phyloP scores from a whole-genome alignment of 495 filamentous ascomycete genomes.

The Penicillium chermesinum region DNA sequence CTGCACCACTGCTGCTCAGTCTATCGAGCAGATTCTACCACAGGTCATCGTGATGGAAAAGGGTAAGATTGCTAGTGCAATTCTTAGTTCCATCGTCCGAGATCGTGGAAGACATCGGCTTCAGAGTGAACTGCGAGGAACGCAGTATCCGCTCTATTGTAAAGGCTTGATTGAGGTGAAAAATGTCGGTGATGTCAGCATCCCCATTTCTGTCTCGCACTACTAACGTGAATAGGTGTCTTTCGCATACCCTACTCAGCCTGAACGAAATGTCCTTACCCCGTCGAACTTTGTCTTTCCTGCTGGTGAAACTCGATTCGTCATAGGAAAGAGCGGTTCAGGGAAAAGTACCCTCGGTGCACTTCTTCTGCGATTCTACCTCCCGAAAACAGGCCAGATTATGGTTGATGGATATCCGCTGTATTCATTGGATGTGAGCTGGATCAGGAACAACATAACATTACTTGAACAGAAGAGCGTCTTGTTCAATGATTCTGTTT shows the following conservation, averaged over 20 bases:
- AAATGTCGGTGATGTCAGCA: conserved; percentile 50
- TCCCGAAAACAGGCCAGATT: conserved; percentile 60
- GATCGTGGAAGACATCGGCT: conserved; percentile 17
- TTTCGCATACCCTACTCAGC: conserved; percentile 80
- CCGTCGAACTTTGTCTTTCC: conserved; percentile 62
- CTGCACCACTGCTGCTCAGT: conserved; percentile 68
- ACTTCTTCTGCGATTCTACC: conserved; percentile 72
- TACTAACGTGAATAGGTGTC: conserved; percentile 46
- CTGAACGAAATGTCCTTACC: conserved; percentile 54
- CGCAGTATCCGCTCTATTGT: conserved; percentile 35
- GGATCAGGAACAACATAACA: conserved; percentile 76
- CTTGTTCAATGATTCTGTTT: conserved; percentile 79
- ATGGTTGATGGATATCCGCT: conserved; percentile 62
- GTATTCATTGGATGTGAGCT: conserved; percentile 57
- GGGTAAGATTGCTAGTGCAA: conserved; percentile 67
- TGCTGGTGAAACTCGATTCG: conserved; percentile 68
- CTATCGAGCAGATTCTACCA: conserved; percentile 65
- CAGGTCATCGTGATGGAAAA: conserved; percentile 73
- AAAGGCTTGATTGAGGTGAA: conserved; percentile 64
- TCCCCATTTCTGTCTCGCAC: neutral
- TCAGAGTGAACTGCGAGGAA: conserved; percentile 17
- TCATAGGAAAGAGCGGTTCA: conserved; percentile 83
- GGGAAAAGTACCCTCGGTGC: conserved; percentile 90
- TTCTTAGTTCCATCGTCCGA: conserved; percentile 46
- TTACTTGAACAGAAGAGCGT: conserved; percentile 78